Base-by-base conservation (phyloP, 23 red algal species). In the Agarophyton chilense region DNA sequence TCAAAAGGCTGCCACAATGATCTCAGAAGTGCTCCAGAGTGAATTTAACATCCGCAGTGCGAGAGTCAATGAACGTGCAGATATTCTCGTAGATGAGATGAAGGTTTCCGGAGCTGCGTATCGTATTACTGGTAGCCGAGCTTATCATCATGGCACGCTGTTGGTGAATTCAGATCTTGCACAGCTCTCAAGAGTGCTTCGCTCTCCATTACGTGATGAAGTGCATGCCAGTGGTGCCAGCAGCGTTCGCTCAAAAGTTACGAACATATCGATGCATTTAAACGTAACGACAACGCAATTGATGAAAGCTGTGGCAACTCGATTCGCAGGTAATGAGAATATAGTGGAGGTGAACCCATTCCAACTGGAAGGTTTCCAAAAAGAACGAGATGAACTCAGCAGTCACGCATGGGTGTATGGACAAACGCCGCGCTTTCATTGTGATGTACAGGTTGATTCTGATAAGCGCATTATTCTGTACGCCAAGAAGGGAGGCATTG, bases 81-180 rank as follows among this genome's bases (percentile, higher is more conserved):
- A 98, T 82, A 82, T 98, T 44, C 31, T 77, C 0, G 70, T 93
- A 8, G 76, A 80, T 14, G 95, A 84, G 19, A 62, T 42, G 71
- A 99, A 99, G 52, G 83, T 96, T 51, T 87, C 87, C 22, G 97
- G 97, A 21, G 78, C 89, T 44, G 97, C 97, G 18, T 96, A 99
- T 70, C 97, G 97, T 0, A 71, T 99, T 31, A 94, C 90, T 68
- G 82, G 83, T 43, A 71, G 52, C 0, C 57, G 84, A 64, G 93
- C 97, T 34, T 90, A 90, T 45, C 97, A 99, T 77, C 97, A 99
- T 76, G 91, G 79, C 6, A 95, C 97, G 33, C 85, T 99, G 60
- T 57, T 99, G 75, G 67, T 99, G 26, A 26, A 85, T 21, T 81
- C 93, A 17, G 87, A 96, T 80, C 67, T 99, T 57, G 71, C 21